phyloP scores from a whole-genome alignment of 805 yeast genomes.

The Kluyveromyces starmeri region DNA sequence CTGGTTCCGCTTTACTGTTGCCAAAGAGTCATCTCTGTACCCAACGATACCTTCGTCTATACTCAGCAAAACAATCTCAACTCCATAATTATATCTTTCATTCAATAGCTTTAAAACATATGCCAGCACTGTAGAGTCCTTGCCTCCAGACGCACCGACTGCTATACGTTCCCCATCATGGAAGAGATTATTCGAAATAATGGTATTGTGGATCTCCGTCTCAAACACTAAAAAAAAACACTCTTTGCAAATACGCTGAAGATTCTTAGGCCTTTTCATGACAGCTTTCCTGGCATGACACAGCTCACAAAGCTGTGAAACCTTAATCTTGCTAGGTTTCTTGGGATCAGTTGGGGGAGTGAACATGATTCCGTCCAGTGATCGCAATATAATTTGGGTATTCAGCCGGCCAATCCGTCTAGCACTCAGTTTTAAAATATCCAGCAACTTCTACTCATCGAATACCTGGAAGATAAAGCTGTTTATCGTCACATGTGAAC shows the following conservation, averaged over 20 bases:
- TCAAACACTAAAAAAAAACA: conserved; percentile 90
- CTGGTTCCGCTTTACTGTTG: conserved; percentile 92
- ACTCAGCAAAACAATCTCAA: conserved; percentile 72
- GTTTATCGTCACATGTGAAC: too few species aligned
- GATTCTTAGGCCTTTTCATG: conserved; percentile 84
- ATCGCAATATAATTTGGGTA: too few species aligned
- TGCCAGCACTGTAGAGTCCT: conserved; percentile 93
- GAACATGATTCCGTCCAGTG: too few species aligned
- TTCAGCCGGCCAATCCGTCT: too few species aligned
- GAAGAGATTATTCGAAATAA: conserved; percentile 59
- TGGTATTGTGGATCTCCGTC: conserved; percentile 91
- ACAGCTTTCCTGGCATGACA: conserved; percentile 79
- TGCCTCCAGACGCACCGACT: conserved; percentile 98
- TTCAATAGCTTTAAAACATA: conserved; percentile 77
- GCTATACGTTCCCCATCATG: conserved; percentile 81
- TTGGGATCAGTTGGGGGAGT: conserved; percentile 29
- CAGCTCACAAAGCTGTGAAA: conserved; percentile 61
- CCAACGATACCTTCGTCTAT: conserved; percentile 97
- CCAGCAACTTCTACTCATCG: too few species aligned
- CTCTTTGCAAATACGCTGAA: conserved; percentile 79
- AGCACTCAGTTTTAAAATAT: too few species aligned
- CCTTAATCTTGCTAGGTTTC: conserved; percentile 20
- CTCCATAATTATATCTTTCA: conserved; percentile 80
- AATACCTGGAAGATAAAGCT: too few species aligned
- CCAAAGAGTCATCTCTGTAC: conserved; percentile 92